Conservation (phyloP, 495 filamentous ascomycete genomes). For the Podospora appendiculata region DNA sequence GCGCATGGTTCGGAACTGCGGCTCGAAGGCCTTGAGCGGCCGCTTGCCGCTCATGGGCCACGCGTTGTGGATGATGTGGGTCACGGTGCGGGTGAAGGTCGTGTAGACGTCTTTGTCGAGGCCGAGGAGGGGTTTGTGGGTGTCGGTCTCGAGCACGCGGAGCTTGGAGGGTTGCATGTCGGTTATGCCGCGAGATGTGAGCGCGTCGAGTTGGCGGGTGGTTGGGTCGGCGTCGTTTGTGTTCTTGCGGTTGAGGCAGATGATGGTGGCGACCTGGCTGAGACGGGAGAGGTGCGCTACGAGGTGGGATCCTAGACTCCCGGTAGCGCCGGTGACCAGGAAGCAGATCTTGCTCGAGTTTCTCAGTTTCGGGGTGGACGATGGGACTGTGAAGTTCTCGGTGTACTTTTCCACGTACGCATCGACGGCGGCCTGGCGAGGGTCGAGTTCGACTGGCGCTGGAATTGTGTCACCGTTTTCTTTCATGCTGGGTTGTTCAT, state of each 20-base stretch:
- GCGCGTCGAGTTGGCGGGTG: not conserved
- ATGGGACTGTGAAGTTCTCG: not conserved
- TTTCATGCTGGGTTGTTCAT: no score
- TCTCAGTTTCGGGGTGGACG: not conserved
- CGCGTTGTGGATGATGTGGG: conserved; percentile 4
- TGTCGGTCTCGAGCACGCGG: not conserved
- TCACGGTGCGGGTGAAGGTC: not conserved
- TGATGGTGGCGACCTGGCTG: conserved; percentile 24
- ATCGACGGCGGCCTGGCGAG: not conserved
- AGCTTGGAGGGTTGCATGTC: not conserved
- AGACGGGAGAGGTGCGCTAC: conserved; percentile 17
- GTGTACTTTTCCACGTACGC: not conserved
- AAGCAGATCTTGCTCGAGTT: not conserved
- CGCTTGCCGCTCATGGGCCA: conserved; percentile 48
- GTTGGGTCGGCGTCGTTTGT: not conserved
- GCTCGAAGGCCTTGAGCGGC: conserved; percentile 35
- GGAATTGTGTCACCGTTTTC: no score
- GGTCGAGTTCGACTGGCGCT: not conserved
- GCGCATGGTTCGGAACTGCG: conserved; percentile 42
- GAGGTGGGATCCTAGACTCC: not conserved
- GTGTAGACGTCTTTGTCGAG: not conserved
- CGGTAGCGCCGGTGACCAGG: not conserved
- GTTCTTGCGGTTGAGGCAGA: conserved; percentile 39
- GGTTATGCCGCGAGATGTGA: not conserved
- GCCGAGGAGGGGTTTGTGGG: not conserved